Base-by-base conservation (phyloP, 2,329 filamentous ascomycete species). In the Madurella mycetomatis region DNA sequence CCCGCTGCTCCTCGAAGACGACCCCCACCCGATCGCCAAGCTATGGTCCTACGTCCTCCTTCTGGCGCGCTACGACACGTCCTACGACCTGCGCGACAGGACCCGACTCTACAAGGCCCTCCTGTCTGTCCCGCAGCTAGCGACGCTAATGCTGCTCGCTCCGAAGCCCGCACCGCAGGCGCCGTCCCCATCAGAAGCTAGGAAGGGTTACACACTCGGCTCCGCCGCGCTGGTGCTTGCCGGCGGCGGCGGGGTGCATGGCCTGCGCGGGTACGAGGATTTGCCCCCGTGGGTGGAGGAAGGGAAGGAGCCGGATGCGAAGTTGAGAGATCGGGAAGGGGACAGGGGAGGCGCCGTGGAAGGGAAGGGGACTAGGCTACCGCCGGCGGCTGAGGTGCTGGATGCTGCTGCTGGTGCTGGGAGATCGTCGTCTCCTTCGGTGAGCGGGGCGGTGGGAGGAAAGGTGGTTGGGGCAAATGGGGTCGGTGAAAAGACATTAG, bases 121-220 rank as follows among this genome's bases (percentile, higher is more conserved):
- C 1, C 82, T 99, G 1, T 80, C 84, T 4, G 84, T 88, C 4
- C 90, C 92, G 1, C 90, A 97, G 69, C 82, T 99, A 15, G 94
- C 94, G 2, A 91, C 88, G 1, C 78, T 99, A 13, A 87, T 97
- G 69, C 84, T 99, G 1, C 81, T 97, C 1, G 94, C 94, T 0
- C 92, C 94, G 0, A 99, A 99, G 68, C 92, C 94, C 0, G 90
- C 94, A 0, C 94, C 94, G 0, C 90, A 95, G 57, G 87, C 88
- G 0, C 91, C 91, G 0, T 95, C 89, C 55, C 94, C 94, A 0
- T 95, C 90, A 0, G 92, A 96, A 67, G 85, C 82, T 2, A 82
- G 92, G 34, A 89, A 86, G 60, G 86, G 84, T 0, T 87, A 92
- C 54, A 77, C 86, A 1, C 78, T 99, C 0, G 94, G 94, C 11